Conservation (phyloP, 129 eudicot genomes). For the Flaveria trinervia region DNA sequence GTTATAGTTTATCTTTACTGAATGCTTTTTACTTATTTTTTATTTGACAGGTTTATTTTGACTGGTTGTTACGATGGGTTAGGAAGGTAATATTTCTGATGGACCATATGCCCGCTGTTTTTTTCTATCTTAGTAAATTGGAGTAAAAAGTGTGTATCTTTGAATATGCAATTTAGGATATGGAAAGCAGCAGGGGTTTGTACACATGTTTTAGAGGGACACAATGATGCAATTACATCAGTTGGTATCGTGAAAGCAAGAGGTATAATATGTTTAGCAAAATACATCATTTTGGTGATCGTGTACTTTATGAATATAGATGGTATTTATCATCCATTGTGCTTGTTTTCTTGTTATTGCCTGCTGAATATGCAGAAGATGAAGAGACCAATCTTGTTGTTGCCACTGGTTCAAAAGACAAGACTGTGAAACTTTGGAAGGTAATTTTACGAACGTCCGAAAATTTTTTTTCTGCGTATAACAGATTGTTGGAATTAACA, state of each 20-base stretch:
- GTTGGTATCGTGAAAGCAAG: slow-evolving; percentile 54
- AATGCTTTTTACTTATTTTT: slow-evolving; percentile 15
- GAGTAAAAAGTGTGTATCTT: neutral
- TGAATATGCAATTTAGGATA: slow-evolving; percentile 46
- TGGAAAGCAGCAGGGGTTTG: slow-evolving; percentile 81
- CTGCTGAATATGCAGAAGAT: slow-evolving; percentile 30
- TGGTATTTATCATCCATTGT: neutral
- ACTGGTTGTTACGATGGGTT: slow-evolving; percentile 89
- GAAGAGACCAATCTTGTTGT: slow-evolving; percentile 47
- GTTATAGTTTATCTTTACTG: neutral
- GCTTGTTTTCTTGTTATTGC: slow-evolving; percentile 4
- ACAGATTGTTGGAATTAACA: neutral
- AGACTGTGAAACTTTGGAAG: slow-evolving; percentile 80
- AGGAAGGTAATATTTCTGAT: slow-evolving; percentile 59
- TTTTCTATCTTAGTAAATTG: neutral
- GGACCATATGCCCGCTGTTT: neutral
- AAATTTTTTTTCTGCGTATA: neutral
- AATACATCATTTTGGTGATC: slow-evolving; percentile 14
- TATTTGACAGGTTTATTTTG: slow-evolving; percentile 65
- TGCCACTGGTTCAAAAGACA: slow-evolving; percentile 89
- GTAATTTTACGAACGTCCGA: slow-evolving; percentile 27
- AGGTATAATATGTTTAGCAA: slow-evolving; percentile 39
- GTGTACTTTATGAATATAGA: neutral
- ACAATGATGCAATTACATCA: slow-evolving; percentile 74
- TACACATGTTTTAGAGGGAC: slow-evolving; percentile 86